Conservation (phyloP, 2,329 filamentous ascomycete species). For the Byssoonygena ceratinophila region DNA sequence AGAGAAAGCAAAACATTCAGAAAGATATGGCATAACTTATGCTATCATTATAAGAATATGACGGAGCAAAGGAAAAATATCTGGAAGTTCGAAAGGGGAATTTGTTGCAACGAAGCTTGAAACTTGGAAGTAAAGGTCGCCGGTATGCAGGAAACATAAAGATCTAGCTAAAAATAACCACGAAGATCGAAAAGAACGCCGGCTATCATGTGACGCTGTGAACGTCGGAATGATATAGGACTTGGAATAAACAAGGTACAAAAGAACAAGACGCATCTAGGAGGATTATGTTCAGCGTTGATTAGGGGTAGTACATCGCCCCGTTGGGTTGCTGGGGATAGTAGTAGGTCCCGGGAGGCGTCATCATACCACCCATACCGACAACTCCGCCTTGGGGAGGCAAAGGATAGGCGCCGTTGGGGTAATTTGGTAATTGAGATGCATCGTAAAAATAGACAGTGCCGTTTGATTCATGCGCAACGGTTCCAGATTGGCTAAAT, state of each 20-base stretch:
- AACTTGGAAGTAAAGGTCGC: neutral
- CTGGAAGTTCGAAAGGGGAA: slow-evolving; percentile 11
- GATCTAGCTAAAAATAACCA: slow-evolving; percentile 7
- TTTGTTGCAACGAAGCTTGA: slow-evolving; percentile 2
- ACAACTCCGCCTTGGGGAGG: slow-evolving; percentile 46
- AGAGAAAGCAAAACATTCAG: slow-evolving; percentile 7
- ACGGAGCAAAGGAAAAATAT: neutral
- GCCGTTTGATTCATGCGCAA: slow-evolving; percentile 83
- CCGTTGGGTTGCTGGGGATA: slow-evolving; percentile 45
- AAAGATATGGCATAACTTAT: neutral
- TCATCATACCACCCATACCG: slow-evolving; percentile 72
- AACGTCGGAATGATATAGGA: neutral
- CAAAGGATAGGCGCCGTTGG: slow-evolving; percentile 46
- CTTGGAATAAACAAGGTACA: neutral
- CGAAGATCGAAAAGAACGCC: slow-evolving; percentile 2
- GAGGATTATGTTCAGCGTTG: neutral
- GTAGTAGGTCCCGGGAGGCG: slow-evolving; percentile 48
- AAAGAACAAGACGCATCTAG: neutral
- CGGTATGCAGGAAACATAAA: slow-evolving; percentile 6
- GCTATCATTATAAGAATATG: slow-evolving; percentile 7
- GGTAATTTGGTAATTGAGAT: slow-evolving; percentile 51
- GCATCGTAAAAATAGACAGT: slow-evolving; percentile 94
- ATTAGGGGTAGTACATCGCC: slow-evolving; percentile 49
- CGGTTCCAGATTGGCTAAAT: slow-evolving; percentile 43
- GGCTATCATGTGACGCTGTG: slow-evolving; percentile 3